Evolutionary conservation across 2,329 filamentous ascomycete genomes (phyloP).

Genomic region (Fusarium newnesense): DNA sequence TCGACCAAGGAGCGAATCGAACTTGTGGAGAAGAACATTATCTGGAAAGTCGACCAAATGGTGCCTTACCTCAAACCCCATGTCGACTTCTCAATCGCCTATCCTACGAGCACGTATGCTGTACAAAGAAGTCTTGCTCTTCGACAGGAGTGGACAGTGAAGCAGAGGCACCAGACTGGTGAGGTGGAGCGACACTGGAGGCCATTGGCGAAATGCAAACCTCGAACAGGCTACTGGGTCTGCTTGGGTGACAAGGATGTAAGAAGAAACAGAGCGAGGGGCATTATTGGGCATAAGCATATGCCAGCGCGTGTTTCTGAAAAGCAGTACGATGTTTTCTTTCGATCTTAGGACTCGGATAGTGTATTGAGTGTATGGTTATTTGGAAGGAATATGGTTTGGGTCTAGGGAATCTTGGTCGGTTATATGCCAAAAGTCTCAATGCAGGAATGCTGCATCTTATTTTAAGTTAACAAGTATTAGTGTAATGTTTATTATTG

Average conservation of each 20-base stretch:
- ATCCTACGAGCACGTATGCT: conserved; percentile 38
- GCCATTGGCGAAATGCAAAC: conserved; percentile 10
- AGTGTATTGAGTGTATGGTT: background rate
- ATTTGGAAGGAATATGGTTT: background rate
- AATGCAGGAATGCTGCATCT: background rate
- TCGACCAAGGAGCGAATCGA: background rate
- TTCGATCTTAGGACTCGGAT: background rate
- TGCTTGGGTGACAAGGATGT: conserved; percentile 38
- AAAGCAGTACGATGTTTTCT: conserved; percentile 2
- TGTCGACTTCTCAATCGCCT: conserved; percentile 37
- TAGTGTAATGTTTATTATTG: rapidly evolving
- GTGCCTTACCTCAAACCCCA: conserved; percentile 22
- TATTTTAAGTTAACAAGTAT: background rate
- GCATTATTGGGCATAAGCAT: background rate
- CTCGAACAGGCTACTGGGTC: conserved; percentile 42
- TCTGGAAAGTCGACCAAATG: conserved; percentile 31
- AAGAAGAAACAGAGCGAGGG: background rate
- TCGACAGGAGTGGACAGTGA: conserved; percentile 10
- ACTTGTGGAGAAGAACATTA: background rate
- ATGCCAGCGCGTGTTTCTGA: background rate
- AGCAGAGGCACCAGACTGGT: conserved; percentile 22
- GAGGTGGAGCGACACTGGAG: conserved; percentile 40
- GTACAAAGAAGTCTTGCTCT: conserved; percentile 25
- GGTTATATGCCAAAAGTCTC: background rate
- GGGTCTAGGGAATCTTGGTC: background rate